Conservation (phyloP, 495 filamentous ascomycete genomes). For the Aspergillus bridgeri region DNA sequence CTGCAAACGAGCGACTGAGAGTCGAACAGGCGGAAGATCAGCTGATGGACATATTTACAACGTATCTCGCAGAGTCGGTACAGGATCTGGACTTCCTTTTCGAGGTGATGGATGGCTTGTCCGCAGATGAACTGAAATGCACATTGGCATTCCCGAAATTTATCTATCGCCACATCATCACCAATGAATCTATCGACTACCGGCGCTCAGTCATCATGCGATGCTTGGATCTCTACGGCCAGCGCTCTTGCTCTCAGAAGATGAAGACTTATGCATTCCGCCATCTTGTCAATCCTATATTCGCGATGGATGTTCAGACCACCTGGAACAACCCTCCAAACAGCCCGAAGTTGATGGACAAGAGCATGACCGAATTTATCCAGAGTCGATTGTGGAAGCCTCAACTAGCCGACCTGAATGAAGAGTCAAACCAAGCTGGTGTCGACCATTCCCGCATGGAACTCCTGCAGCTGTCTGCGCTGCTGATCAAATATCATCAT, state of each 20-base stretch:
- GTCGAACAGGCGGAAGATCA: conserved; percentile 87
- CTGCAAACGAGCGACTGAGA: conserved; percentile 71
- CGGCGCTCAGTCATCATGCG: conserved; percentile 80
- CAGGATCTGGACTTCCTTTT: conserved; percentile 89
- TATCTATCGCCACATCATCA: conserved; percentile 83
- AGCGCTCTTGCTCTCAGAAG: conserved; percentile 71
- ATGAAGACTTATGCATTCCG: conserved; percentile 91
- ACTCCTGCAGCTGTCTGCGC: conserved; percentile 85
- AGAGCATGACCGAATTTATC: conserved; percentile 82
- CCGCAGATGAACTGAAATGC: conserved; percentile 73
- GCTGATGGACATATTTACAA: conserved; percentile 80
- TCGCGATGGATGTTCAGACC: conserved; percentile 92
- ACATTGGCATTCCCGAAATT: conserved; percentile 72
- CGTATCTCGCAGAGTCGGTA: conserved; percentile 67
- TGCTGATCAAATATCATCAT: conserved; percentile 92
- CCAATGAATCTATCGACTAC: conserved; percentile 81
- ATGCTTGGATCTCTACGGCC: conserved; percentile 84
- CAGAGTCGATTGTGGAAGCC: conserved; percentile 93
- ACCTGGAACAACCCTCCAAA: conserved; percentile 50
- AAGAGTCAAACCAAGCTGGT: conserved; percentile 80
- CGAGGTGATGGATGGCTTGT: conserved; percentile 77
- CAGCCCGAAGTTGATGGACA: conserved; percentile 77
- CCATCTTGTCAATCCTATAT: conserved; percentile 90
- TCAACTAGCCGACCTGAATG: conserved; percentile 74
- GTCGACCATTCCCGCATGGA: conserved; percentile 97